Base-by-base conservation (phyloP, 495 filamentous ascomycete genomes). In the Trichocladium uniseriatum region DNA sequence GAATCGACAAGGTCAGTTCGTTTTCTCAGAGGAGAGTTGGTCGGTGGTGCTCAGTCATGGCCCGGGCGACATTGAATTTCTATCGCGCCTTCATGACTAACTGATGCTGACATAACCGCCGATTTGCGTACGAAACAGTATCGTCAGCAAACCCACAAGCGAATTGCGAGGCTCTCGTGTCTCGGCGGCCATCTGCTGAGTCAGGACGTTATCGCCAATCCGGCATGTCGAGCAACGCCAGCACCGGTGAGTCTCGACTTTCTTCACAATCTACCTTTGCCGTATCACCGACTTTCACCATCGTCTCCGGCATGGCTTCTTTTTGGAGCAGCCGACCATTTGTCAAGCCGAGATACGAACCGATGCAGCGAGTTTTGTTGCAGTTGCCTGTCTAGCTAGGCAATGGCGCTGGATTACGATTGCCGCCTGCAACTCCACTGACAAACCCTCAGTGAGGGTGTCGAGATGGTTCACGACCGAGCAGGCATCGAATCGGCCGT, bases 121-220 rank as follows among this genome's bases (percentile, higher is more conserved):
- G 35, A 37, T n/a, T n/a, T n/a, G n/a, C n/a, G n/a, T n/a, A 16
- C 24, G 24, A 27, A 27, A 27, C 24, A 27, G 24, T 8, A 27
- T 38, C 35, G 47, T 37, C 41, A 37, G 36, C 38, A 34, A 32
- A 21, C 38, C 49, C 42, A 34, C 9, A 32, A 14, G 9, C 24
- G 13, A 19, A 9, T 32, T 15, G 24, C 40, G 21, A 27, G 24
- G 24, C 24, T 27, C 4, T 27, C 8, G 24, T 27, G 24, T 27
- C 8, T 27, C 24, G 24, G 24, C 24, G 24, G 36, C 16, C 43
- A 5, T 15, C 35, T 51, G 57, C 57, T 60, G 57, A 60, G 54
- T 60, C 54, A 60, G 57, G 43, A 43, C 46, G 37, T 11, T 37
- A 21, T 34, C 34, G 36, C 53, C 38, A 43, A 37, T n/a, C n/a